These are phyloP conservation scores for Exophiala lecanii-corni DNA, from an alignment of 2,329 filamentous ascomycete species.

Conservation along the genomic window DNA sequence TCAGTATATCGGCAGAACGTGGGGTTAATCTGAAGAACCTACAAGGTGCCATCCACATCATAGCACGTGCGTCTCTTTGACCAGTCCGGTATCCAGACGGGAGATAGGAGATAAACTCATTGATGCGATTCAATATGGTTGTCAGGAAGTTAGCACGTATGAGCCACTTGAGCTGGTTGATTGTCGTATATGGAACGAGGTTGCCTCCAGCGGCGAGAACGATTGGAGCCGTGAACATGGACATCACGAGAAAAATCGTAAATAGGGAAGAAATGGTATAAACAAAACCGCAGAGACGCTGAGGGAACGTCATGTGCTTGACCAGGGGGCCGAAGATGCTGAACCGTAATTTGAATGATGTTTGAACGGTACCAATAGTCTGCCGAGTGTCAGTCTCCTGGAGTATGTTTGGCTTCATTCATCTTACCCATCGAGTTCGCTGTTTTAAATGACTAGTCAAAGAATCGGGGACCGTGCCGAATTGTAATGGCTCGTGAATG, in stretches of 20 bases:
- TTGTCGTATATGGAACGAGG: conserved; percentile 48
- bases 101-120: conserved; percentile 49
- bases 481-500: conserved; percentile 27
- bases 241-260: conserved; percentile 39
- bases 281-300: conserved; percentile 52
- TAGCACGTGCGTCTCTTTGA: conserved; percentile 47
- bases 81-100: conserved; percentile 52
- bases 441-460: conserved; percentile 36
- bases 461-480: conserved; percentile 32
- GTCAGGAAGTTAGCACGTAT: conserved; percentile 47
- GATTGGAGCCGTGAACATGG: conserved; percentile 47
- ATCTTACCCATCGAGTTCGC: conserved; percentile 32
- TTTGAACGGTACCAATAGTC: conserved; percentile 44
- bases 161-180: conserved; percentile 49
- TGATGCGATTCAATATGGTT: conserved; percentile 43
- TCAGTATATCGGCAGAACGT: conserved; percentile 2
- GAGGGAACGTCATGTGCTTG: conserved; percentile 47
- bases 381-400: conserved; percentile 9
- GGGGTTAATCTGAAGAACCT: conserved; percentile 7
- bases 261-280: conserved; percentile 49
- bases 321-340: conserved; percentile 48
- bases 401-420: conserved; percentile 1
- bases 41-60: conserved; percentile 57
- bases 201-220: conserved; percentile 50
- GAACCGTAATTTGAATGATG: conserved; percentile 52